Conservation (phyloP, 2,329 filamentous ascomycete genomes). For the Aspergillus piperis region DNA sequence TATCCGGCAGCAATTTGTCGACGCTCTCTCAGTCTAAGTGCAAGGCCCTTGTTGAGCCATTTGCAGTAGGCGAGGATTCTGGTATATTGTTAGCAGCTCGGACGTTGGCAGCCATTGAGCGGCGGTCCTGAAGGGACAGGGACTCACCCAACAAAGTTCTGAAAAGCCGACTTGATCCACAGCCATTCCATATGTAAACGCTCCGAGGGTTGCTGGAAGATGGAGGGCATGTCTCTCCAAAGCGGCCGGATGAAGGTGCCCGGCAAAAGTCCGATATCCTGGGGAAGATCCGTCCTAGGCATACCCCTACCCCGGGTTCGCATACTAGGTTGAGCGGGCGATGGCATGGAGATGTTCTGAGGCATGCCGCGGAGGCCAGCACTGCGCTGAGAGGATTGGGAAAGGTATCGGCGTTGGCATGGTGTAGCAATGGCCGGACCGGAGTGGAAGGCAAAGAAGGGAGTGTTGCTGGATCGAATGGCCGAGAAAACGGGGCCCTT, state of each 20-base stretch:
- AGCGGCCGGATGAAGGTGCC: slow-evolving; percentile 44
- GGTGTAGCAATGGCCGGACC: slow-evolving; percentile 15
- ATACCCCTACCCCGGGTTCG: slow-evolving; percentile 36
- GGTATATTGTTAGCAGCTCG: slow-evolving; percentile 15
- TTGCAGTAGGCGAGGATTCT: slow-evolving; percentile 38
- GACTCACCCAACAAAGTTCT: slow-evolving; percentile 39
- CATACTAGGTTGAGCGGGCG: slow-evolving; percentile 43
- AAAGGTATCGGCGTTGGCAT: slow-evolving; percentile 39
- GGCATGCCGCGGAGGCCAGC: slow-evolving; percentile 17
- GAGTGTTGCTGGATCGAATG: slow-evolving; percentile 19
- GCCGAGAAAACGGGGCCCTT: slow-evolving; percentile 24
- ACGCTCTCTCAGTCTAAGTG: slow-evolving; percentile 38
- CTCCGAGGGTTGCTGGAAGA: slow-evolving; percentile 40
- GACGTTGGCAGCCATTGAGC: not conserved
- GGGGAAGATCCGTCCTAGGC: slow-evolving; percentile 36
- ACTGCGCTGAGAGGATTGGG: slow-evolving; percentile 29
- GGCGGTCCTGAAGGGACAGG: not conserved
- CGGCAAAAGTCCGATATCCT: slow-evolving; percentile 50
- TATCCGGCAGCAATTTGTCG: slow-evolving; percentile 42
- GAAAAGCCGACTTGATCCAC: slow-evolving; percentile 37
- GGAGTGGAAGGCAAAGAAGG: slow-evolving; percentile 9
- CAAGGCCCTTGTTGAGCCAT: slow-evolving; percentile 33
- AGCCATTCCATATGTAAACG: slow-evolving; percentile 44
- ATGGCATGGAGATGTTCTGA: slow-evolving; percentile 28
- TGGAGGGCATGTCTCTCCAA: slow-evolving; percentile 43